Evolutionary conservation across 2,329 filamentous ascomycete genomes (phyloP), one percentile per base, ranked within the genome.

Genomic region (Penicillium sp.): DNA sequence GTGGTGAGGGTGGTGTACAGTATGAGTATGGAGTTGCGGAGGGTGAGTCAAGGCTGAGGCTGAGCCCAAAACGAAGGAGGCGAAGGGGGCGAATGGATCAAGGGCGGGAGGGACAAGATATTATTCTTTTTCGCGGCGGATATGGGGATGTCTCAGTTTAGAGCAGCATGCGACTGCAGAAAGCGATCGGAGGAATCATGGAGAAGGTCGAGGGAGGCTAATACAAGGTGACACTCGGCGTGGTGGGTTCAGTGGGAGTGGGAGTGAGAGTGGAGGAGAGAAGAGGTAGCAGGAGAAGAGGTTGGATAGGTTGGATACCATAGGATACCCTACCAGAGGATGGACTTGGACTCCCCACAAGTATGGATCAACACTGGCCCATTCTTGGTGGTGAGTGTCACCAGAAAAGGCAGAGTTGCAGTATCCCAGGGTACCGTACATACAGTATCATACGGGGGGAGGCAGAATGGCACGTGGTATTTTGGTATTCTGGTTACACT

Each of bases 331-430:
- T 21, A 42, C 16, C 36, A 47, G 50, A 54, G 39, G 31, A 29
- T 39, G 39, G 40, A 45, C 43, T n/a, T n/a, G n/a, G n/a, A n/a
- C n/a, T n/a, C n/a, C n/a, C n/a, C n/a, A n/a, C n/a, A 62, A 62
- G 55, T 56, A 65, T 65, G 62, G 63, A 65, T 65, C 63, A 65
- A 63, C 63, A 64, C 52, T 65, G 62, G 61, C 53, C 58, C 63
- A 65, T 65, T 65, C 63, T 50, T 51, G 53, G 24, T 10, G 5
- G 24, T 28, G 51, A 62, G 63, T 64, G 61, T 63, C 54, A 64
- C 62, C 51, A 44, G 59, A 60, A 59, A n/a, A n/a, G n/a, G n/a
- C n/a, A n/a, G n/a, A n/a, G n/a, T n/a, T 60, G 61, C 63, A 61
- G 26, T 33, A 37, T 44, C 7, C 13, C 31, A 6, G 5, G 53